These are phyloP conservation scores for Elaeis guineensis DNA, from an alignment of 176 grass and related monocot genomes.

Conservation along the genomic window DNA sequence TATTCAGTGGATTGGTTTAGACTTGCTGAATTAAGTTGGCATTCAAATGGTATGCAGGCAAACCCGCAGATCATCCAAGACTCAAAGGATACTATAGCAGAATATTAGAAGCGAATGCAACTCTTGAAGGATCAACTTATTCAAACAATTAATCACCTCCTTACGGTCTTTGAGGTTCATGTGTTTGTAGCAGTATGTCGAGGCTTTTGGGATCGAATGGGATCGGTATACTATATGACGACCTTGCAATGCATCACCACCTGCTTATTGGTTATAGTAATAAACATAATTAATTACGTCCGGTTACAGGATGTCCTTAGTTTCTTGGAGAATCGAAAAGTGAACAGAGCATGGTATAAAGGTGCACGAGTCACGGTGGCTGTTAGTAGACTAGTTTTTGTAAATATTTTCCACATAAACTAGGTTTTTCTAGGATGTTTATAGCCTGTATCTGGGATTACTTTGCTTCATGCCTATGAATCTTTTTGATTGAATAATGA, in stretches of 20 bases:
- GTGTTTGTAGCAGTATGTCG: slow-evolving; percentile 76
- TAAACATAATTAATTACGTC: background rate
- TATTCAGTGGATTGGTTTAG: no score
- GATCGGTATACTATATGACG: slow-evolving; percentile 37
- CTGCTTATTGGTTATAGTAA: no score
- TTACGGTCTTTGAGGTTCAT: slow-evolving; percentile 78
- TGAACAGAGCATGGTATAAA: slow-evolving; percentile 92
- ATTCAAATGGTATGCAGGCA: no score
- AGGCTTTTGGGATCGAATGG: slow-evolving; percentile 92
- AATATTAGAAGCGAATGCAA: slow-evolving; percentile 91
- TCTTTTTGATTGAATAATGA: background rate
- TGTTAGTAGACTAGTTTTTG: slow-evolving; percentile 34
- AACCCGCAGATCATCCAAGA: slow-evolving; percentile 90
- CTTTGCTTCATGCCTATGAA: background rate
- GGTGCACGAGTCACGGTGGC: slow-evolving; percentile 63
- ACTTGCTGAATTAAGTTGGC: no score
- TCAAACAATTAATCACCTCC: slow-evolving; percentile 67
- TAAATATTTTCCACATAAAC: background rate
- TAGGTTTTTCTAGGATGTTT: background rate
- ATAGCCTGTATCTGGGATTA: background rate
- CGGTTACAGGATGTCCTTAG: slow-evolving; percentile 71
- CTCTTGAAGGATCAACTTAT: slow-evolving; percentile 66
- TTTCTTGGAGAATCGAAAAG: slow-evolving; percentile 89
- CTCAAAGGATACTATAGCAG: slow-evolving; percentile 74
- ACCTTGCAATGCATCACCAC: no score